Conservation (phyloP, 1,284 basidiomycete genomes). For the Papiliotrema flavescens region DNA sequence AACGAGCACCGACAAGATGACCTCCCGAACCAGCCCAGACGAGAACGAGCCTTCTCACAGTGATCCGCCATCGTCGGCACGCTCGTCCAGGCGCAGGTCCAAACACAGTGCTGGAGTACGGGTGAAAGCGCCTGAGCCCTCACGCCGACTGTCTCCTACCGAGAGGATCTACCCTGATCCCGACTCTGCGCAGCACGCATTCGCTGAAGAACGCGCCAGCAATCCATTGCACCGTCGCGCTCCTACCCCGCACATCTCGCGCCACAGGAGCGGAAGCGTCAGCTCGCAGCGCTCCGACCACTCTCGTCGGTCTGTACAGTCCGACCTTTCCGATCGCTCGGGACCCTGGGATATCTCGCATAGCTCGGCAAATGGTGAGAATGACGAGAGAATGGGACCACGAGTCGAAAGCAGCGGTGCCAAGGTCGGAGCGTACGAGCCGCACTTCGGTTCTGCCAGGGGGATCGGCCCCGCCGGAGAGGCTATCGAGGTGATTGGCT, state of each 20-base stretch:
- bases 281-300: neutral
- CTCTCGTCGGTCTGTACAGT: constrained; percentile 7
- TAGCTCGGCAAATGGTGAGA: neutral
- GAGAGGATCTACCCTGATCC: constrained; percentile 31
- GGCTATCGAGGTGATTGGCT: constrained; percentile 34
- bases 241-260: constrained; percentile 26
- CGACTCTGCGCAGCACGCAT: constrained; percentile 23
- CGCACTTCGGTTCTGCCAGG: constrained; percentile 19
- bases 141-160: constrained; percentile 18
- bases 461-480: constrained; percentile 34
- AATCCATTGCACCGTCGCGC: constrained; percentile 18
- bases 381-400: too few species aligned
- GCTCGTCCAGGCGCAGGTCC: neutral
- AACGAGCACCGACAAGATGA: too few species aligned
- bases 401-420: neutral
- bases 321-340: constrained; percentile 1
- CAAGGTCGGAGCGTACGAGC: constrained; percentile 17
- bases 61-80: neutral
- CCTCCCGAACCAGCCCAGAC: neutral
- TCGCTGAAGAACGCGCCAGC: constrained; percentile 18
- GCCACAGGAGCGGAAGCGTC: neutral
- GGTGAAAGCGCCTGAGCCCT: neutral
- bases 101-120: neutral
- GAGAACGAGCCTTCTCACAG: neutral
- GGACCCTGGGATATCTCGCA: neutral